Evolutionary conservation across 169 alveolate genomes (phyloP), one percentile per base, ranked within the genome.

Genomic region (Eimeria sp.): DNA sequence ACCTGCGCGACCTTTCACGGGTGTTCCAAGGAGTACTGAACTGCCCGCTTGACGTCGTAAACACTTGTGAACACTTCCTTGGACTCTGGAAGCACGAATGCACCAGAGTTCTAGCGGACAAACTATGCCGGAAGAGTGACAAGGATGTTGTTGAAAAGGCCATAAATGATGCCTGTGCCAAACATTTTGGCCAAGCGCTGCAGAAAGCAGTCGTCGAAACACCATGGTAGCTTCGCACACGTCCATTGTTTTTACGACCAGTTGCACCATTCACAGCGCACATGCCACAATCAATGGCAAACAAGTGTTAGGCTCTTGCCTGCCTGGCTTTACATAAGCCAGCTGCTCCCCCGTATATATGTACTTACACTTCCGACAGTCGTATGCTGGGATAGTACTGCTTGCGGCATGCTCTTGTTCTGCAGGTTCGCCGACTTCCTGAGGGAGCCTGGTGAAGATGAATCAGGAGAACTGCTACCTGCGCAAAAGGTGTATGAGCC

Each of bases 81-180:
- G 95, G 99, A 49, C 97, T 99, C 30, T 99, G 99, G 99, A 99
- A 99, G 97, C 99, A 99, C 96, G 99, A 99, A 97, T 98, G 99
- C 96, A 98, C 98, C 95, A 97, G 99, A 85, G 99, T 99, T 60
- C 98, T 99, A 89, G 99, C 99, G 64, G 99, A 99, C 98, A 99
- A 99, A 96, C 98, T 99, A 95, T 97, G 99, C 90, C 97, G 99
- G 90, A 91, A 97, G 71, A 98, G 97, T 49, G 99, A 99, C 97
- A 99, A 99, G 97, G 97, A 96, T 77, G 90, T 97, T 89, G 98
- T 98, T 58, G 95, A 97, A 85, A 95, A 97, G 88, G 97, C 96
- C 85, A 96, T 97, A 91, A 95, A 96, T 33, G 98, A 97, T 93
- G 95, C 96, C 66, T 96, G 97, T 11, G 98, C 97, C 76, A 97